These are phyloP conservation scores for Mortierella sp. DNA, from an alignment of 371 early-diverging fungal species.

Conservation along the genomic window DNA sequence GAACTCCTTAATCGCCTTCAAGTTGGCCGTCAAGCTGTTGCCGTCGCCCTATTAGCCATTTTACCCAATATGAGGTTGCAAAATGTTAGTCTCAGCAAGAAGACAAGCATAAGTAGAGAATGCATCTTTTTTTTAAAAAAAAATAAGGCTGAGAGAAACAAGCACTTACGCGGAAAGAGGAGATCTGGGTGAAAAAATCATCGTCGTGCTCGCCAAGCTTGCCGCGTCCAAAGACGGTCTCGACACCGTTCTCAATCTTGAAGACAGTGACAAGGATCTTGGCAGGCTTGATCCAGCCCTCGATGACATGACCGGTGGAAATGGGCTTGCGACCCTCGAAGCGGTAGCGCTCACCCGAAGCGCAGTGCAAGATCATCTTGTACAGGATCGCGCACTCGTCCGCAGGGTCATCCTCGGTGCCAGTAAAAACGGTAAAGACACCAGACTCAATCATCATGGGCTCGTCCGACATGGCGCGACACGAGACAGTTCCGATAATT, in stretches of 20 bases:
- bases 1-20: slow-evolving; percentile 49
- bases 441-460: slow-evolving; percentile 61
- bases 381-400: slow-evolving; percentile 57
- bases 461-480: slow-evolving; percentile 61
- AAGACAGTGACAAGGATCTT: slow-evolving; percentile 53
- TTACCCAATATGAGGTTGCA: background rate
- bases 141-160: background rate
- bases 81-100: background rate
- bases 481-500: slow-evolving; percentile 59
- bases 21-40: slow-evolving; percentile 31
- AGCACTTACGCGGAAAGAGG: slow-evolving; percentile 32
- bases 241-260: slow-evolving; percentile 43
- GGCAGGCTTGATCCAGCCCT: slow-evolving; percentile 59
- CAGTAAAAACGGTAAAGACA: slow-evolving; percentile 54
- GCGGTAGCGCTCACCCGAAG: slow-evolving; percentile 54
- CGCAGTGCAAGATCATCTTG: slow-evolving; percentile 49
- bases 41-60: slow-evolving; percentile 30
- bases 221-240: slow-evolving; percentile 53
- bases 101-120: background rate
- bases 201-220: slow-evolving; percentile 51
- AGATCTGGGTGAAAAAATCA: slow-evolving; percentile 52
- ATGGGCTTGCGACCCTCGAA: slow-evolving; percentile 61
- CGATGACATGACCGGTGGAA: slow-evolving; percentile 28
- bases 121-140: background rate
- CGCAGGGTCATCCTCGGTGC: slow-evolving; percentile 47